Percentiles rank a stretch among this genome's conserved stretches.
Evolutionary conservation across 257 asterid species (phyloP).

Genomic region (Vinca minor): DNA sequence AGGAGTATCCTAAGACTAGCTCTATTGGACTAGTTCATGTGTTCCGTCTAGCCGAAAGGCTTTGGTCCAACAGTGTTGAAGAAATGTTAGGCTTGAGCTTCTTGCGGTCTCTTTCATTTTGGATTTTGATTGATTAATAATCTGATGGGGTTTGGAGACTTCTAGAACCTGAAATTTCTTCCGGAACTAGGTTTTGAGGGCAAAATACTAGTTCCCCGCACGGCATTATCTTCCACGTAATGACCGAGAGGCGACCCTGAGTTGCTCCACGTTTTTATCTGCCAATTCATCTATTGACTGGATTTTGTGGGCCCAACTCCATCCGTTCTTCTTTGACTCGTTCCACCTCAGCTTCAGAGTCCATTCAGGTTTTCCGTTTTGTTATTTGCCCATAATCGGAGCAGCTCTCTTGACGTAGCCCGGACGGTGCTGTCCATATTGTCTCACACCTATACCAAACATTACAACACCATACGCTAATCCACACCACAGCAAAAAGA

Average conservation of each 20-base stretch:
- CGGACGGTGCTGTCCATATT: too few species aligned
- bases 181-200: background rate
- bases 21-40: background rate
- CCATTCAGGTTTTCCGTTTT: too few species aligned
- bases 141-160: background rate
- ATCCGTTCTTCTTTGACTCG: too few species aligned
- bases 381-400: too few species aligned
- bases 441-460: too few species aligned
- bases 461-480: too few species aligned
- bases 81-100: background rate
- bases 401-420: too few species aligned
- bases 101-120: background rate
- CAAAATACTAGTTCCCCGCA: background rate
- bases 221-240: background rate
- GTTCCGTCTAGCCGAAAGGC: background rate
- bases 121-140: background rate
- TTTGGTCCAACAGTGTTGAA: too few species aligned
- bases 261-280: background rate
- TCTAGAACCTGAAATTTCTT: constrained; percentile 9
- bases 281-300: too few species aligned
- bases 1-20: background rate
- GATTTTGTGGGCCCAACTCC: too few species aligned
- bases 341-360: too few species aligned
- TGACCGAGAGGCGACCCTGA: background rate
- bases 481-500: too few species aligned